Evolutionary conservation across 768 basidiomycete genomes (phyloP), one percentile per base, ranked within the genome.

Genomic region (Phlebiopsis gigantea): DNA sequence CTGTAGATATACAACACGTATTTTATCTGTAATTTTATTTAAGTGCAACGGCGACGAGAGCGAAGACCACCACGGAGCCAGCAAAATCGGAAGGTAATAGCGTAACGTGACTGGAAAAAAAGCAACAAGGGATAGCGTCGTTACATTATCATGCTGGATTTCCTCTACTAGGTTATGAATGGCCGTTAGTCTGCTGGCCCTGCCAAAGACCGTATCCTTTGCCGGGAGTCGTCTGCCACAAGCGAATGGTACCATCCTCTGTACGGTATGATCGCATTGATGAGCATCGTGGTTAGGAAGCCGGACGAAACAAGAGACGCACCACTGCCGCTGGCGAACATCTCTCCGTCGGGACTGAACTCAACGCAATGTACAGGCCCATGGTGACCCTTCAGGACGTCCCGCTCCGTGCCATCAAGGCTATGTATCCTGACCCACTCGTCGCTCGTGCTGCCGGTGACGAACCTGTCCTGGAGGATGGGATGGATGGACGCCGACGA

Each of bases 361-460:
- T 90, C 88, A 46, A 96, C 88, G 54, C 90, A 92, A 65, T 96
- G 93, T 17, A 98, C 95, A 19, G 96, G 95, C 22, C 96, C 97
- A 68, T 98, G 97, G 66, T 98, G 97, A 4, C 96, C 96, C 71
- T 97, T 96, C 57, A 94, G 79, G 28, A 97, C 81, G 56, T 98
- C 96, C 61, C 82, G 74, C 74, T 99, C 95, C 69, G 88, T 85
- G 1, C 96, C 97, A 29, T 88, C 82, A 66, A 95, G 84, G 15
- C 88, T 88, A 68, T 98, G 93, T 28, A 98, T 84, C 31, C 96
- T 80, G 45, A 99, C 94, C 97, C 97, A 98, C 65, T 98, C 94
- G 70, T 99, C 97, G 14, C 80, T 82, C 50, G 81, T 78, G 62
- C 85, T 91, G 41, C 97, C 97, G 0, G 93, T 93, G 56, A 98